These are phyloP conservation scores for Nakazawaea ishiwadae DNA, from an alignment of 805 yeast species.

Conservation along the genomic window DNA sequence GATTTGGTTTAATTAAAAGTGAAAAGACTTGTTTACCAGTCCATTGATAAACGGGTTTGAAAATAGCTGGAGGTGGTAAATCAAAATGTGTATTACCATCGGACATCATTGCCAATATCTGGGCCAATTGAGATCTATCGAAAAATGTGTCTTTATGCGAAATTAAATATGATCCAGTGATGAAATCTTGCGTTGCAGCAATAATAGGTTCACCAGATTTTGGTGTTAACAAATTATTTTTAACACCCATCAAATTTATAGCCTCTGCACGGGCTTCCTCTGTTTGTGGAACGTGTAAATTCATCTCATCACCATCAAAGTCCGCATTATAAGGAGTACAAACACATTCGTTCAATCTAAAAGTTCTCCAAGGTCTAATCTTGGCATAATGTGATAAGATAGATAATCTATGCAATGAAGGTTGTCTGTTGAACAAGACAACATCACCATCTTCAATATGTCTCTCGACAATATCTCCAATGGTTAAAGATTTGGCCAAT, in stretches of 20 bases:
- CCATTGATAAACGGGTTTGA: slow-evolving; percentile 89
- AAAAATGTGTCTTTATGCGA: slow-evolving; percentile 92
- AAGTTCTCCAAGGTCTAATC: slow-evolving; percentile 96
- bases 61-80: slow-evolving; percentile 90
- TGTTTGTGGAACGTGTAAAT: slow-evolving; percentile 96
- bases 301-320: slow-evolving; percentile 99
- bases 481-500: slow-evolving; percentile 67
- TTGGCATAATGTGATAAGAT: slow-evolving; percentile 94
- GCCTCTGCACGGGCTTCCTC: slow-evolving; percentile 99
- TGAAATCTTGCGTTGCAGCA: slow-evolving; percentile 99
- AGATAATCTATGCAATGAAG: slow-evolving; percentile 91
- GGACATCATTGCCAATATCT: slow-evolving; percentile 90
- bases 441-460: slow-evolving; percentile 97
- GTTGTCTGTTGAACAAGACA: slow-evolving; percentile 95
- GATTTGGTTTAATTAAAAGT: slow-evolving; percentile 79
- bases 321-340: slow-evolving; percentile 99
- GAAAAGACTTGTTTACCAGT: slow-evolving; percentile 97
- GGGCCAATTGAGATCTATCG: slow-evolving; percentile 80
- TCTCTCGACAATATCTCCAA: slow-evolving; percentile 94
- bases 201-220: slow-evolving; percentile 98
- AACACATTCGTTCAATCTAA: slow-evolving; percentile 95
- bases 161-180: slow-evolving; percentile 90
- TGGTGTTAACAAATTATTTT: slow-evolving; percentile 90
- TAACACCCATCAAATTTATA: slow-evolving; percentile 97
- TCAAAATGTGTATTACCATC: slow-evolving; percentile 88